Percentiles rank a stretch among this genome's conserved stretches.
These are phyloP conservation scores for Leccinum boreale DNA, from an alignment of 768 basidiomycete genomes.

Conservation along the genomic window DNA sequence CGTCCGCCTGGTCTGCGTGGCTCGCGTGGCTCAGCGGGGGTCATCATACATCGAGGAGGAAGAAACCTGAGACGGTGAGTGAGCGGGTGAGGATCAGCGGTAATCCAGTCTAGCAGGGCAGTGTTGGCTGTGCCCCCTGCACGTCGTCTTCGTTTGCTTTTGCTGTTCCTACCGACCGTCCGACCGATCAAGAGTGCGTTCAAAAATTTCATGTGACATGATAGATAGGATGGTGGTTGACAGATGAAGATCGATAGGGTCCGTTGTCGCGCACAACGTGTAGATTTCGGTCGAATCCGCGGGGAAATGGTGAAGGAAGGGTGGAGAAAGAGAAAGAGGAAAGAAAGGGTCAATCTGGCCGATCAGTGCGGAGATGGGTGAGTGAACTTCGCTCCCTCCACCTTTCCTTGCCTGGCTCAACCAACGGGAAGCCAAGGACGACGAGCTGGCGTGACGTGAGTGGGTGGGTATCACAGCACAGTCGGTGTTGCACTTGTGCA, in stretches of 20 bases:
- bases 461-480: neutral
- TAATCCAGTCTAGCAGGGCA: neutral
- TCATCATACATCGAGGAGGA: neutral
- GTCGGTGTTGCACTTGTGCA: neutral
- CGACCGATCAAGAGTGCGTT: neutral
- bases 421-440: neutral
- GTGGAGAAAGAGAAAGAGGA: neutral
- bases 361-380: neutral
- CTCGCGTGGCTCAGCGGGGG: neutral
- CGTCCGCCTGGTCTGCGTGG: neutral
- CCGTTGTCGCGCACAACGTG: neutral
- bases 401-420: neutral
- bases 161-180: neutral
- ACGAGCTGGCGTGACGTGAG: neutral
- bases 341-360: neutral
- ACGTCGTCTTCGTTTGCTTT: neutral
- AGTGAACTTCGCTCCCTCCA: neutral
- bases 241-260: neutral
- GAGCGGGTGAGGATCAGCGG: neutral
- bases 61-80: neutral
- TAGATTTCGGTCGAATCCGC: neutral
- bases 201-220: neutral
- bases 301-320: neutral
- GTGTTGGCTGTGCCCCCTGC: neutral
- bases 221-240: neutral